These are phyloP conservation scores for Naganishia onofrii DNA, from an alignment of 768 basidiomycete species.

Conservation along the genomic window DNA sequence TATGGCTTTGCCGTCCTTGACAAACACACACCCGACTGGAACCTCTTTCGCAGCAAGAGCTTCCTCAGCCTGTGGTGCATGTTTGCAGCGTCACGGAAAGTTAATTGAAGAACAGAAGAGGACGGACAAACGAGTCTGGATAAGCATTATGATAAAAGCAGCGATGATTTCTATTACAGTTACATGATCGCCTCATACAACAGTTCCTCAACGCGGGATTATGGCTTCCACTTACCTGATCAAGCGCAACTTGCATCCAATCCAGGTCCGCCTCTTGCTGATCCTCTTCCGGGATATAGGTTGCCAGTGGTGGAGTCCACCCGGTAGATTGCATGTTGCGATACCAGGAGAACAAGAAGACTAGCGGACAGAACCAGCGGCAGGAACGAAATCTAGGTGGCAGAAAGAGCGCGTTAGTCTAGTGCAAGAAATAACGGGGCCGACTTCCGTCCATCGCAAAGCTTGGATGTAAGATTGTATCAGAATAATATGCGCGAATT, in stretches of 20 bases:
- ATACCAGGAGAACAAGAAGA: too few species aligned
- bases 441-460: neutral
- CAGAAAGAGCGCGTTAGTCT: neutral
- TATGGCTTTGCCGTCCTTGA: slow-evolving; percentile 71
- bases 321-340: slow-evolving; percentile 5
- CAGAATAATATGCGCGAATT: slow-evolving; percentile 24
- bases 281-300: slow-evolving; percentile 50
- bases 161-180: slow-evolving; percentile 25
- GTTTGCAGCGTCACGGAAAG: too few species aligned
- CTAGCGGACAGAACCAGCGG: too few species aligned
- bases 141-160: neutral
- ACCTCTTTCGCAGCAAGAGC: slow-evolving; percentile 82
- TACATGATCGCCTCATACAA: slow-evolving; percentile 15
- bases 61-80: slow-evolving; percentile 57
- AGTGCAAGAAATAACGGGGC: neutral
- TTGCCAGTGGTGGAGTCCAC: slow-evolving; percentile 14
- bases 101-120: slow-evolving; percentile 18
- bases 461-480: neutral
- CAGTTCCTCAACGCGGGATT: neutral
- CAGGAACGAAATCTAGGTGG: neutral
- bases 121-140: slow-evolving; percentile 1
- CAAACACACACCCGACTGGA: slow-evolving; percentile 94
- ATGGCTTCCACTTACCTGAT: slow-evolving; percentile 61
- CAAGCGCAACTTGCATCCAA: slow-evolving; percentile 82
- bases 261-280: slow-evolving; percentile 53